Evolutionary conservation across 106 monocot genomes (phyloP).

Genomic region (Alisma plantagoaquatica): DNA sequence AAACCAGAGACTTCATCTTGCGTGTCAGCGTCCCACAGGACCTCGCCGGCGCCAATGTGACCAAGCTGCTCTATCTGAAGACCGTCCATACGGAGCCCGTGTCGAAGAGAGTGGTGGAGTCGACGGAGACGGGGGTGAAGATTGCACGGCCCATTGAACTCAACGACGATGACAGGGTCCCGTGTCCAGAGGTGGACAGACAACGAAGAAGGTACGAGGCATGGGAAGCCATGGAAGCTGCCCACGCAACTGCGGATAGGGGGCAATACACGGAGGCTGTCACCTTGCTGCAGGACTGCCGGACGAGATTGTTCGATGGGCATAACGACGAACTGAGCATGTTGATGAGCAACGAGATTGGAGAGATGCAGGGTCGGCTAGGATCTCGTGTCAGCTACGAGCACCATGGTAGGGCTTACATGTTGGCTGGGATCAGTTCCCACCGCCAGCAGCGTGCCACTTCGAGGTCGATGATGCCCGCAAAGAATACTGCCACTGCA

Average conservation of each 20-base stretch:
- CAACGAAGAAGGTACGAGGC: conserved; percentile 20
- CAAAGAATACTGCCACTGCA: too few species aligned
- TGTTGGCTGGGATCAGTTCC: conserved; percentile 66
- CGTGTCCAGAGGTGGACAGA: conserved; percentile 22
- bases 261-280: conserved; percentile 14
- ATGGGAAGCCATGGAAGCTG: conserved; percentile 24
- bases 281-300: conserved; percentile 12
- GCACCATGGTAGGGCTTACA: conserved; percentile 57
- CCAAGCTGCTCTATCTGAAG: conserved; percentile 11
- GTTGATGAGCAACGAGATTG: conserved; percentile 46
- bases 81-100: conserved; percentile 19
- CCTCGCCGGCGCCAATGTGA: neutral
- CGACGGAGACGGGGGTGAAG: conserved; percentile 7
- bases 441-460: conserved; percentile 80
- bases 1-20: conserved; percentile 59
- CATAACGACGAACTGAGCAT: conserved; percentile 40
- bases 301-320: conserved; percentile 28
- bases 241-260: conserved; percentile 22
- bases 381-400: conserved; percentile 45
- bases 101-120: conserved; percentile 17
- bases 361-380: conserved; percentile 78
- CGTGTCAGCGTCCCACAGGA: conserved; percentile 22
- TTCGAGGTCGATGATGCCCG: too few species aligned
- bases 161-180: too few species aligned
- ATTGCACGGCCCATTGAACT: neutral